phyloP scores from a whole-genome alignment of 805 yeast genomes.

The Ogataea parapolymorpha region DNA sequence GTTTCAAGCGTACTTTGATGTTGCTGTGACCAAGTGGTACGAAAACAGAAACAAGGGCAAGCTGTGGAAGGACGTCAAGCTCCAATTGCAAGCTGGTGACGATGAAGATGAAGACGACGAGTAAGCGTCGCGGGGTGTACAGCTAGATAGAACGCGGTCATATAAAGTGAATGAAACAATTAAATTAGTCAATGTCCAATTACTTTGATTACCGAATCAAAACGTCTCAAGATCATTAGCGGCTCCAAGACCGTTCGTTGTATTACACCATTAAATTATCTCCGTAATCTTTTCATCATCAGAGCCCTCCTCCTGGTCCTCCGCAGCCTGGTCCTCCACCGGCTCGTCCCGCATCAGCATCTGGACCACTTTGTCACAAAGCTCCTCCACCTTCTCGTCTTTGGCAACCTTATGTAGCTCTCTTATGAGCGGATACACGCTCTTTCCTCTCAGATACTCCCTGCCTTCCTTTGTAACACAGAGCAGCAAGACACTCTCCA shows the following conservation, averaged over 20 bases:
- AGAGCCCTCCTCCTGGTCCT: conserved; percentile 45
- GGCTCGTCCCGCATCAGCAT: conserved; percentile 90
- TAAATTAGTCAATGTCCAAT: not conserved
- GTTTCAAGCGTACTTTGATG: conserved; percentile 76
- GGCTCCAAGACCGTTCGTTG: too few relatives aligned
- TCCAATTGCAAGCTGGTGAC: conserved; percentile 51
- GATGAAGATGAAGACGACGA: conserved; percentile 61
- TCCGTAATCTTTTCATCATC: conserved; percentile 53
- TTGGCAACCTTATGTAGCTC: conserved; percentile 68
- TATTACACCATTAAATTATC: conserved; percentile 35
- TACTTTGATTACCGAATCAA: not conserved
- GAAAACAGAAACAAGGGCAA: conserved; percentile 79
- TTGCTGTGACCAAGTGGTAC: conserved; percentile 65
- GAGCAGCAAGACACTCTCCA: conserved; percentile 76
- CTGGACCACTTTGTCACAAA: conserved; percentile 83
- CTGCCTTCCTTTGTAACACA: conserved; percentile 74
- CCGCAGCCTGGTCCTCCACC: conserved; percentile 42
- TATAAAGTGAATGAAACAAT: conserved; percentile 1
- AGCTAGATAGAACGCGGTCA: conserved; percentile 9
- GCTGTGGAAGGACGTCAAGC: conserved; percentile 79
- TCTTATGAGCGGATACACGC: conserved; percentile 82
- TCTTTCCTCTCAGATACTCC: conserved; percentile 71
- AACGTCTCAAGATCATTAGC: too few relatives aligned
- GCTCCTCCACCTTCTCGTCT: conserved; percentile 48
- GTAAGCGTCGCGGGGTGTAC: conserved; percentile 21